phyloP scores from a whole-genome alignment of 2,329 filamentous ascomycete genomes.

The Aspergillus udagawae region DNA sequence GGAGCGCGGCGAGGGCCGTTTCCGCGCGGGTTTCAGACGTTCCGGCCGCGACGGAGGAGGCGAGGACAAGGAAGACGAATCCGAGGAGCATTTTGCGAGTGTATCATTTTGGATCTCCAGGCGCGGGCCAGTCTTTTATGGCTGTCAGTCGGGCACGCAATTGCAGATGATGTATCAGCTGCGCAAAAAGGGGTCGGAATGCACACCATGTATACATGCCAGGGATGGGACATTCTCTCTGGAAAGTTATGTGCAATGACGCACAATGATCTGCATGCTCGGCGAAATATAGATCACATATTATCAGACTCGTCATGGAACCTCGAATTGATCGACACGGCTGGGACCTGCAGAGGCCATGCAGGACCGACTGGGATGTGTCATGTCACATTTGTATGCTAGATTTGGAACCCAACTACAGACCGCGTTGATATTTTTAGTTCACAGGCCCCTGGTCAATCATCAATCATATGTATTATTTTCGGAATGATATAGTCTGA shows the following conservation, averaged over 20 bases:
- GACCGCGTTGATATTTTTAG: not conserved
- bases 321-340: not conserved
- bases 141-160: too few species aligned
- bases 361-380: not conserved
- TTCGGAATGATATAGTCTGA: not conserved
- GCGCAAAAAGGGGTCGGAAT: not conserved
- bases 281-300: not conserved
- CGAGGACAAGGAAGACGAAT: not conserved
- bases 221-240: not conserved
- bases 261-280: not conserved
- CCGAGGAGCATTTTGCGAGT: not conserved
- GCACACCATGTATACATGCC: not conserved
- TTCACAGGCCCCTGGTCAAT: not conserved
- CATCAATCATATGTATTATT: not conserved
- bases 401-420: not conserved
- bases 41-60: not conserved
- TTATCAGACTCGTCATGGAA: not conserved
- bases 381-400: not conserved
- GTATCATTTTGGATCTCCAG: not conserved
- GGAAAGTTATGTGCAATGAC: not conserved
- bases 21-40: slow-evolving; percentile 1
- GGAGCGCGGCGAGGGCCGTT: slow-evolving; percentile 44
- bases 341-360: not conserved
- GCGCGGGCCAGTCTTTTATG: not conserved
- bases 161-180: not conserved